These are phyloP conservation scores for Exophiala dermatitidis DNA, from an alignment of 2,329 filamentous ascomycete genomes.

Conservation along the genomic window DNA sequence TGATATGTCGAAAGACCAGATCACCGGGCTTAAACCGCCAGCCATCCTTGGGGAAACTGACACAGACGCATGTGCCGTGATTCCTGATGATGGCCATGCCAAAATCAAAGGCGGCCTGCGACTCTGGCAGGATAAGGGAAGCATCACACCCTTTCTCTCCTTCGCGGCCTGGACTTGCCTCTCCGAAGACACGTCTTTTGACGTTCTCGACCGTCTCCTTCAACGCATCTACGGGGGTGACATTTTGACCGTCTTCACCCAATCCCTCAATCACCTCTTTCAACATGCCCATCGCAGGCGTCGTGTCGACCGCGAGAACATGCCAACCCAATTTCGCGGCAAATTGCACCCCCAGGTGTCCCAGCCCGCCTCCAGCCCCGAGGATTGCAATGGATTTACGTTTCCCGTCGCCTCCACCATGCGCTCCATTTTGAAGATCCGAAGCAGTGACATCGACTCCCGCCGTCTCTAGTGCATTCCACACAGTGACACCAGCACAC, in stretches of 20 bases:
- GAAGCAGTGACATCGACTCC: constrained; percentile 8
- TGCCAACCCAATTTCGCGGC: constrained; percentile 34
- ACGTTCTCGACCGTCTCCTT: constrained; percentile 29
- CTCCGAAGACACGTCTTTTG: constrained; percentile 27
- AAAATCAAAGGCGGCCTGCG: constrained; percentile 43
- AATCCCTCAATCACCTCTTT: constrained; percentile 26
- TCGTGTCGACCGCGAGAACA: constrained; percentile 34
- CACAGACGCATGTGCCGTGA: constrained; percentile 42
- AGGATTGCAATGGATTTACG: constrained; percentile 36
- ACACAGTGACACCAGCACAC: constrained; percentile 41
- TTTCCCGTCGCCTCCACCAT: constrained; percentile 24
- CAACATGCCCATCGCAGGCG: constrained; percentile 22
- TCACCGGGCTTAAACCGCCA: constrained; percentile 25
- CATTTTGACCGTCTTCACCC: constrained; percentile 21
- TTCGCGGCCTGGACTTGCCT: constrained; percentile 15
- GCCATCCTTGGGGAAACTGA: constrained; percentile 40
- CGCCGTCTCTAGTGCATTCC: constrained; percentile 35
- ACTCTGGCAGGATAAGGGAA: constrained; percentile 43
- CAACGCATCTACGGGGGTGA: constrained; percentile 38
- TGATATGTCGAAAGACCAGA: constrained; percentile 26
- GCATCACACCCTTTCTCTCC: constrained; percentile 42
- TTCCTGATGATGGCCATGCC: constrained; percentile 39
- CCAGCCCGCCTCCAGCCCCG: constrained; percentile 32
- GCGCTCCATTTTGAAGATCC: too few species aligned
- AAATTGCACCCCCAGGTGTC: constrained; percentile 30